These are phyloP conservation scores for Acacia melanoxylon DNA, from an alignment of 306 rosid species.

Conservation along the genomic window DNA sequence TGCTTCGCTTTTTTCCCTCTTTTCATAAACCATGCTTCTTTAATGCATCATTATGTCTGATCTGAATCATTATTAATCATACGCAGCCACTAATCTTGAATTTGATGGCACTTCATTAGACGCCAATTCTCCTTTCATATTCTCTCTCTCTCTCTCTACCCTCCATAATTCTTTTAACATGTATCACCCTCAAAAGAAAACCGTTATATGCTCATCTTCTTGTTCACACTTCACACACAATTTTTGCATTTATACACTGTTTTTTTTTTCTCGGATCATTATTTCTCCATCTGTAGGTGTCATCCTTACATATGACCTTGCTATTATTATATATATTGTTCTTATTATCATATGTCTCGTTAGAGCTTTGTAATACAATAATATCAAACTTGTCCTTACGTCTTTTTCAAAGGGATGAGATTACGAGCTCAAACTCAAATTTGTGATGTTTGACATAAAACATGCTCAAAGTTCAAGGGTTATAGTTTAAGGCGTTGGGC, in stretches of 20 bases:
- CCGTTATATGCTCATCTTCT: not conserved
- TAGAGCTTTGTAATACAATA: not conserved
- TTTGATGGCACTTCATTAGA: constrained; percentile 44
- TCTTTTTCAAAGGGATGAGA: too few relatives aligned
- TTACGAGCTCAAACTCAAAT: not conserved
- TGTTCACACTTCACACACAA: not conserved
- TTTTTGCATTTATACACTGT: not conserved
- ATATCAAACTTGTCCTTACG: too few relatives aligned
- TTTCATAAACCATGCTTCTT: constrained; percentile 40
- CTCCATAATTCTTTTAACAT: too few relatives aligned
- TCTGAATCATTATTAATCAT: constrained; percentile 45
- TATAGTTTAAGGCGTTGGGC: too few relatives aligned
- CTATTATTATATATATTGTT: too few relatives aligned
- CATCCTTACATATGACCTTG: too few relatives aligned
- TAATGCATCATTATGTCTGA: constrained; percentile 52
- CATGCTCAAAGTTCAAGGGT: too few relatives aligned
- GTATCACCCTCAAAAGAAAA: not conserved
- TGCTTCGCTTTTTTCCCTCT: constrained; percentile 36
- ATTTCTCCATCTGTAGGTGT: not conserved
- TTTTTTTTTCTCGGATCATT: too few relatives aligned
- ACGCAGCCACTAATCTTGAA: constrained; percentile 49
- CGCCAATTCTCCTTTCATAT: constrained; percentile 18
- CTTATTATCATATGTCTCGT: not conserved
- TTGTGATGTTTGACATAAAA: too few relatives aligned
- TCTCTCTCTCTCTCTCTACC: not conserved